Base-by-base conservation (phyloP, 768 basidiomycete genomes). In the Lenzites betulinus region DNA sequence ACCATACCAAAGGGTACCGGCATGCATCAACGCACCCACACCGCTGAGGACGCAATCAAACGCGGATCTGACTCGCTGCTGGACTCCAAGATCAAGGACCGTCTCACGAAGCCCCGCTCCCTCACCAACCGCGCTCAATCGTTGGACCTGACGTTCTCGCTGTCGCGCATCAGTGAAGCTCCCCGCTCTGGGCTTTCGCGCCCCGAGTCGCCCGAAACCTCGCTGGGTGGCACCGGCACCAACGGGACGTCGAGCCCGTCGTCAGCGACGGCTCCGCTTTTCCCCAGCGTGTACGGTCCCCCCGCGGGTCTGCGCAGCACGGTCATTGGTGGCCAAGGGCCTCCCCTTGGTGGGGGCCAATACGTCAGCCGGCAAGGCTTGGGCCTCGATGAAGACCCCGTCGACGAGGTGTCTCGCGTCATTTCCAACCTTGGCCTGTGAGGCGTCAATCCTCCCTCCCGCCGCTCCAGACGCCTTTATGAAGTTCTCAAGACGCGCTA, bases 121-220 rank as follows among this genome's bases (percentile, higher is more conserved):
- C 76, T 93, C 63, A 87, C 87, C 62, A 92, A 92, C 66, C 89
- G 93, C 18, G 93, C 93, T 0, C 93, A 95, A 71, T 92, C 90
- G 5, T 86, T 96, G 48, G 93, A 96, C 70, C 77, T 96, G 64
- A 93, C 90, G 0, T 86, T 86, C 65, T 93, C 93, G 7, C 81
- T 94, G 30, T 87, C 86, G n/a, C 87, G 86, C 54, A 92, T 93
- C 66, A 85, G 86, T 5, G 92, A 92, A 68, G 81, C 85, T 20
- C 75, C 79, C 26, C 70, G 77, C 23, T 79, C 85, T 55, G 78
- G 82, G 53, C 75, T 87, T 46, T 81, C 83, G 25, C 86, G 83
- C 39, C 90, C 90, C 1, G 90, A 92, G 51, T 93, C 91, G 1
- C 91, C 91, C 0, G 91, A 90, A 38, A 89, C 85, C 6, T 92